phyloP scores from a whole-genome alignment of 495 filamentous ascomycete genomes.

The Monascus purpureus region DNA sequence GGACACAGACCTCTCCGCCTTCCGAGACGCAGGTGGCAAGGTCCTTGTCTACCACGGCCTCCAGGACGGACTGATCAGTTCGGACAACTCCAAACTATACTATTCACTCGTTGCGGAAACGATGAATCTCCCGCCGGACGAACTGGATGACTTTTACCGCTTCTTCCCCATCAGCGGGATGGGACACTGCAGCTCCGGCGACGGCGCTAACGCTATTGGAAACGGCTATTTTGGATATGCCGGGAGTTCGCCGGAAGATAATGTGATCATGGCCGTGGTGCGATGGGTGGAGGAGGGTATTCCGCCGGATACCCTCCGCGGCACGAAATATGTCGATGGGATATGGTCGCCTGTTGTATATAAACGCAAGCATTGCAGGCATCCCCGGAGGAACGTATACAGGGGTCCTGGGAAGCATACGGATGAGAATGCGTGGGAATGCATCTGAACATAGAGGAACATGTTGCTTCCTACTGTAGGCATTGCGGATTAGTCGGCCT shows the following conservation, averaged over 20 bases:
- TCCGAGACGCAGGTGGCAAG: constrained; percentile 30
- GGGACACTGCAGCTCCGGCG: constrained; percentile 35
- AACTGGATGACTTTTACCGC: constrained; percentile 44
- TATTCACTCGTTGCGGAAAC: constrained; percentile 29
- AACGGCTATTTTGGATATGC: constrained; percentile 20
- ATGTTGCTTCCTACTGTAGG: too few species aligned
- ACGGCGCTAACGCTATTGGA: constrained; percentile 41
- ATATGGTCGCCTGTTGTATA: too few species aligned
- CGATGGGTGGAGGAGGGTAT: constrained; percentile 46
- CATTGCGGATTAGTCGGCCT: too few species aligned
- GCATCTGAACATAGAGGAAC: too few species aligned
- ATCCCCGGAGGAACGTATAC: constrained; percentile 22
- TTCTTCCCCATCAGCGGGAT: constrained; percentile 48
- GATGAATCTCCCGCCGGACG: constrained; percentile 21
- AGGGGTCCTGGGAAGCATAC: constrained; percentile 26
- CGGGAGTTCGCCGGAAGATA: constrained; percentile 19
- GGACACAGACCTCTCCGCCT: constrained; percentile 30
- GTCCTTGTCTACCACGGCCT: constrained; percentile 37
- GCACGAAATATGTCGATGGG: constrained; percentile 38
- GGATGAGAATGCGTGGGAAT: too few species aligned
- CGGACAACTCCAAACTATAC: constrained; percentile 27
- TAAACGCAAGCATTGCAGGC: too few species aligned
- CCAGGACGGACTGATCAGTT: constrained; percentile 32
- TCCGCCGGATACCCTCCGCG: constrained; percentile 38
- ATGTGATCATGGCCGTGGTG: constrained; percentile 42